These are phyloP conservation scores for Cryomyces antarcticus DNA, from an alignment of 495 filamentous ascomycete genomes.

Conservation along the genomic window DNA sequence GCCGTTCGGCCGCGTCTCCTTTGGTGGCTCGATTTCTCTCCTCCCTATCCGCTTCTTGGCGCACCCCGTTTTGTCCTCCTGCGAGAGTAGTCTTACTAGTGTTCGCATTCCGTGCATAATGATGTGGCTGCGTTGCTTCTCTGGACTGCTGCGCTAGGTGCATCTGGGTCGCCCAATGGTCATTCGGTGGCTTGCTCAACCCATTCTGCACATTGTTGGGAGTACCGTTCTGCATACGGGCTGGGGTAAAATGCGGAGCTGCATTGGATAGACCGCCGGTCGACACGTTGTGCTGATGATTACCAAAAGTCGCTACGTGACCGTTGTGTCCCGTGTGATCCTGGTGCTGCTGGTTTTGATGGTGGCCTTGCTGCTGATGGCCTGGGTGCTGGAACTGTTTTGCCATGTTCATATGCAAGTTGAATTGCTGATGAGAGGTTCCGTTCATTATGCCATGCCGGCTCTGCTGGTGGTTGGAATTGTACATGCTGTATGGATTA, in stretches of 20 bases:
- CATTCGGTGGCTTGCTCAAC: slow-evolving; percentile 40
- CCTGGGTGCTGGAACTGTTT: slow-evolving; percentile 34
- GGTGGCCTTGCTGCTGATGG: slow-evolving; percentile 28
- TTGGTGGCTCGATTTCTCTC: slow-evolving; percentile 35
- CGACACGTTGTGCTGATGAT: slow-evolving; percentile 66
- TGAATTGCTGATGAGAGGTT: slow-evolving; percentile 38
- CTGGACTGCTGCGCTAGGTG: slow-evolving; percentile 54
- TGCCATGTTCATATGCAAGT: slow-evolving; percentile 42
- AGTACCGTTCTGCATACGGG: slow-evolving; percentile 56
- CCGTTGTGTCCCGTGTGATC: slow-evolving; percentile 42
- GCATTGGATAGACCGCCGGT: slow-evolving; percentile 49
- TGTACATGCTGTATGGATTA: slow-evolving; percentile 60
- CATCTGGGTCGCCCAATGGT: slow-evolving; percentile 80
- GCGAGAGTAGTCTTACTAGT: slow-evolving; percentile 29
- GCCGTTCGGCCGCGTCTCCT: slow-evolving; percentile 27
- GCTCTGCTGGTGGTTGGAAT: slow-evolving; percentile 55
- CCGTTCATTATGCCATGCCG: slow-evolving; percentile 67
- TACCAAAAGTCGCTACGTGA: slow-evolving; percentile 20
- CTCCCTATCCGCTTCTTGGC: slow-evolving; percentile 36
- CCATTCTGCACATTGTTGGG: slow-evolving; percentile 34
- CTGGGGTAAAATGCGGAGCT: slow-evolving; percentile 56
- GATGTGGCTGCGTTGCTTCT: slow-evolving; percentile 39
- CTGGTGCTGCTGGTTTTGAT: slow-evolving; percentile 55
- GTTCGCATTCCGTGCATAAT: slow-evolving; percentile 34
- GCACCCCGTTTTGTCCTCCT: slow-evolving; percentile 41